phyloP scores from a whole-genome alignment of 2,329 filamentous ascomycete genomes.

The Aspergillus neoniger region DNA sequence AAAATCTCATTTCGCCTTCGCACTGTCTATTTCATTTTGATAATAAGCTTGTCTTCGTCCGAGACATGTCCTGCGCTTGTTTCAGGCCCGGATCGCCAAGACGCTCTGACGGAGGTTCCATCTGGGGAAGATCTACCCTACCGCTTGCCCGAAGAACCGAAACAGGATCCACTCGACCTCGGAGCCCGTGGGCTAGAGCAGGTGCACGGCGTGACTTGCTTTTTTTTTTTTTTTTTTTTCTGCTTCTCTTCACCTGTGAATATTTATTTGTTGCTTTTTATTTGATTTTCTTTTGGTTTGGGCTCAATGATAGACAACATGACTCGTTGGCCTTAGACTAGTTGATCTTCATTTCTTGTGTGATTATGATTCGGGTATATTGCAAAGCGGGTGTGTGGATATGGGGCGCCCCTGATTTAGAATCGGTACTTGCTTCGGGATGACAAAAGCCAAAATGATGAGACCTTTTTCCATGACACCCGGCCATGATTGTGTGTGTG shows the following conservation, averaged over 20 bases:
- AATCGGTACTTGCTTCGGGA: slow-evolving; percentile 1
- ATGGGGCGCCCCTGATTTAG: slow-evolving; percentile 17
- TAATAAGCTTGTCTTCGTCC: not conserved
- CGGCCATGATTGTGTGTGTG: not conserved
- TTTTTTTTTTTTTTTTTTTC: slow-evolving; percentile 10
- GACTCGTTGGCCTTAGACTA: slow-evolving; percentile 12
- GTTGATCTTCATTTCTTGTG: slow-evolving; percentile 11
- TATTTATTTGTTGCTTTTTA: slow-evolving; percentile 15
- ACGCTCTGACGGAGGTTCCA: not conserved
- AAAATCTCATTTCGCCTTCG: slow-evolving; percentile 9
- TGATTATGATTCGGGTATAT: slow-evolving; percentile 2
- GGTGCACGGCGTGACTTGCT: slow-evolving; percentile 10
- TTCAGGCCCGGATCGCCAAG: slow-evolving; percentile 7
- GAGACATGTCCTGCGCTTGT: not conserved
- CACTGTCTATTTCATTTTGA: slow-evolving; percentile 13
- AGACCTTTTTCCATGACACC: slow-evolving; percentile 1
- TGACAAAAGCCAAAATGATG: slow-evolving; percentile 1
- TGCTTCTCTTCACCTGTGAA: slow-evolving; percentile 23
- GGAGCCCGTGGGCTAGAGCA: not conserved
- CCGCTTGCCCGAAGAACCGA: slow-evolving; percentile 1
- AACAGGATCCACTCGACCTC: not conserved
- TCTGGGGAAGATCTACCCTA: not conserved
- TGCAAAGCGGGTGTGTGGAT: slow-evolving; percentile 5
- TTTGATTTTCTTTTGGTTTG: slow-evolving; percentile 1
- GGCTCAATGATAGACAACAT: slow-evolving; percentile 19